A percentile compares a stretch with the other conserved stretches of the same genome.
Evolutionary conservation across 75 land plant genomes (phyloP).

Genomic region (Gnetum montanum): DNA sequence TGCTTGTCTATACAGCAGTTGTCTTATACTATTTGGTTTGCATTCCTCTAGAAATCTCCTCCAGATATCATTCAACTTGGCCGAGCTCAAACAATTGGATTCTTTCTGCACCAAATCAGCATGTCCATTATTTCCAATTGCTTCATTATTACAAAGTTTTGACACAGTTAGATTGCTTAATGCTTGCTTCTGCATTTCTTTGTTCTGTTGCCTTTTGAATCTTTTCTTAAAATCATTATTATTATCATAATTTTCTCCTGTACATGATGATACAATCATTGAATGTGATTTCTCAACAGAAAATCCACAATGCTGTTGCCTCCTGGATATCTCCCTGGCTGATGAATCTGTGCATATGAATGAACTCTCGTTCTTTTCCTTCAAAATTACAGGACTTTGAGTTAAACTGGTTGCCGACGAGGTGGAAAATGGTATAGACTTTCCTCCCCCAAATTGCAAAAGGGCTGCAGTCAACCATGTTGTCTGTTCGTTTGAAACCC

Average conservation of each 20-base stretch:
- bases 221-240: slow-evolving; percentile 13
- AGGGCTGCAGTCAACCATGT: slow-evolving; percentile 79
- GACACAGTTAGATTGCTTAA: slow-evolving; percentile 3
- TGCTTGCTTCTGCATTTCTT: slow-evolving; percentile 15
- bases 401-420: slow-evolving; percentile 16
- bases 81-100: slow-evolving; percentile 5
- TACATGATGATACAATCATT: background rate
- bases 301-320: background rate
- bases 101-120: slow-evolving; percentile 8
- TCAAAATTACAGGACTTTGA: slow-evolving; percentile 8
- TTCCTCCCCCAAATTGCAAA: slow-evolving; percentile 43
- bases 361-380: slow-evolving; percentile 16
- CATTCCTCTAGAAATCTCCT: slow-evolving; percentile 26
- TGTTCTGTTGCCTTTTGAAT: slow-evolving; percentile 5
- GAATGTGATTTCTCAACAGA: background rate
- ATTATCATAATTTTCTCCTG: slow-evolving; percentile 7
- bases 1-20: slow-evolving; percentile 36
- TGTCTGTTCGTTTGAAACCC: slow-evolving; percentile 54
- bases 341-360: slow-evolving; percentile 1
- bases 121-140: background rate
- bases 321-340: background rate
- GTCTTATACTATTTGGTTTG: slow-evolving; percentile 29
- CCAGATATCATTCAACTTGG: slow-evolving; percentile 46
- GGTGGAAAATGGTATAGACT: slow-evolving; percentile 20
- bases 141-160: background rate